Base-by-base conservation (phyloP, 1,139 yeast genomes). In the Candida freyschussii region DNA sequence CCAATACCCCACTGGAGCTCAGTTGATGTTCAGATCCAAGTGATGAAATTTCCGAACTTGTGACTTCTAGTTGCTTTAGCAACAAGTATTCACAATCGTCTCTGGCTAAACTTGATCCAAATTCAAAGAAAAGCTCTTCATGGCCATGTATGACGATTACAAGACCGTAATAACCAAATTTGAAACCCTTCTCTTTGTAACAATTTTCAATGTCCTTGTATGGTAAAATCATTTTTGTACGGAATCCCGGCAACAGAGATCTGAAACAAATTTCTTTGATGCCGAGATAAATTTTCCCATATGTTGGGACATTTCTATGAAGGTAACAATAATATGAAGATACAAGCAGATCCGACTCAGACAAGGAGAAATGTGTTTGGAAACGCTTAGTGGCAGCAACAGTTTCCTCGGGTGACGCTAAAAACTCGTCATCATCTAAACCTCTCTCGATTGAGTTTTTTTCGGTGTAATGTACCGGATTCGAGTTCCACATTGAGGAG, bases 181-280 rank as follows among this genome's bases (percentile, higher is more conserved):
- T 57, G 48, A 75, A 75, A 0, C 86, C 87, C 30, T 70, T 72
- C 45, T 79, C 87, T 42, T 71, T 72, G 32, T 69, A 67, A 34
- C 81, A 80, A 32, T 70, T 74, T 48, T 81, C 93, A 20, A 89
- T 63, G 48, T 84, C 93, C 13, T 54, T 50, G 29, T 83, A 59
- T 0, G 97, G 97, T 12, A 89, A 56, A n/a, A 86, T 75, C 95
- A 89, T 85, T 41, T 73, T 73, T 2, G 94, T 81, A 24, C 74
- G 70, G 0, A 82, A 71, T 0, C 95, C 95, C 0, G 94, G 94
- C 6, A 86, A 53, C 28, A 85, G 63, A 33, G 95, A 80, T 39
- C 94, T 65, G 57, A 83, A 89, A 44, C 96, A 87, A 13, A 89
- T 53, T 40, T 69, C 75, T 22, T 66, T 67, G 17, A 69, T 65